Percentiles rank a stretch among this genome's conserved stretches.
These are phyloP conservation scores for Urtica urens DNA, from an alignment of 306 rosid species.

Conservation along the genomic window DNA sequence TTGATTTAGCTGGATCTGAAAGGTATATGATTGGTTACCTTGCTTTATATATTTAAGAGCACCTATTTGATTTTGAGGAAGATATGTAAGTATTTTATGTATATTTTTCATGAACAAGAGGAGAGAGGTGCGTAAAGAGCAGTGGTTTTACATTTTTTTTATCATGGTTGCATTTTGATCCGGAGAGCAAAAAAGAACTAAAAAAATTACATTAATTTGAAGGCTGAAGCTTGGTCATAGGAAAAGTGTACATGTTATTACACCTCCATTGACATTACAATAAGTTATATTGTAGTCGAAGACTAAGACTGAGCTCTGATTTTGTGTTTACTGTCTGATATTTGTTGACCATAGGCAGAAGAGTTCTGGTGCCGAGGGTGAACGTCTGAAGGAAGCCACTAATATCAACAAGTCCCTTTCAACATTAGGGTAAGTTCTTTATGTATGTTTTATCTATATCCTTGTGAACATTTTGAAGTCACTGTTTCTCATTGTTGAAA, in stretches of 20 bases:
- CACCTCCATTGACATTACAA: too few species aligned
- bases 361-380: slow-evolving; percentile 99
- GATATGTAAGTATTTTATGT: too few species aligned
- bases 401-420: slow-evolving; percentile 97
- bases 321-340: slow-evolving; percentile 4
- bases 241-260: too few species aligned
- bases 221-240: too few species aligned
- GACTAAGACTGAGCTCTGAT: too few species aligned
- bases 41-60: background rate
- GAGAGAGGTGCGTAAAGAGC: too few species aligned
- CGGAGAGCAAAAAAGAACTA: too few species aligned
- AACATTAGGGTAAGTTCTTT: slow-evolving; percentile 66
- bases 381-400: slow-evolving; percentile 97
- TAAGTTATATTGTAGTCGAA: too few species aligned
- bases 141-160: background rate
- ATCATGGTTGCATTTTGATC: background rate
- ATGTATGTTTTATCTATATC: slow-evolving; percentile 8
- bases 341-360: slow-evolving; percentile 59
- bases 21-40: slow-evolving; percentile 39
- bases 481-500: background rate
- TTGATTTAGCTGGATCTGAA: slow-evolving; percentile 99
- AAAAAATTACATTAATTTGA: too few species aligned
- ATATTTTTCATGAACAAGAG: too few species aligned
- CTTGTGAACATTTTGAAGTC: background rate
- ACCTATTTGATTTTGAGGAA: too few species aligned